These are phyloP conservation scores for Colletotrichum australisinense DNA, from an alignment of 2,329 filamentous ascomycete species.

Conservation along the genomic window DNA sequence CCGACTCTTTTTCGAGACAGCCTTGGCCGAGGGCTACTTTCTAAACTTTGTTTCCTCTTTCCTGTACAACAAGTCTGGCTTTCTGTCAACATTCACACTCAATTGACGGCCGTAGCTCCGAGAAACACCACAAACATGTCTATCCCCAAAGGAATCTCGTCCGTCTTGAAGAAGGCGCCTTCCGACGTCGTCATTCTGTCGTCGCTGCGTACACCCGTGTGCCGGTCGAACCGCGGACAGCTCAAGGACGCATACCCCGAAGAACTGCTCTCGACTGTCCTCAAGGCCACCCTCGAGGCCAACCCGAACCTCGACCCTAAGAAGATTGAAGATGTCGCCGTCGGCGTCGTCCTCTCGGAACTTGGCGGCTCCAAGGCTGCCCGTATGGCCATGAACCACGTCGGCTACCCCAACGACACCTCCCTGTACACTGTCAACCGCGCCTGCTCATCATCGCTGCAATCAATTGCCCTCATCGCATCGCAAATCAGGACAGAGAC, in stretches of 20 bases:
- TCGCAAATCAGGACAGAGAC: conserved; percentile 80
- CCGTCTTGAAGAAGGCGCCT: conserved; percentile 82
- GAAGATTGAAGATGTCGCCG: conserved; percentile 81
- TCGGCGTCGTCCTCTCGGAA: conserved; percentile 91
- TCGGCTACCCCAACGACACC: conserved; percentile 78
- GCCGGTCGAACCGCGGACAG: conserved; percentile 83
- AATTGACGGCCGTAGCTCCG: conserved; percentile 5
- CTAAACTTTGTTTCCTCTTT: not conserved
- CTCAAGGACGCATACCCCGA: conserved; percentile 93
- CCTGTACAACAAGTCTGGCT: conserved; percentile 3
- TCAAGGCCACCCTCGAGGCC: conserved; percentile 75
- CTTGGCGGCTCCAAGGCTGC: conserved; percentile 91
- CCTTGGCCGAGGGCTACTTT: not conserved
- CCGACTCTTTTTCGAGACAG: conserved; percentile 18
- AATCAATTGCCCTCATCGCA: conserved; percentile 80
- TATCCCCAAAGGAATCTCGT: conserved; percentile 74
- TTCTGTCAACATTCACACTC: not conserved
- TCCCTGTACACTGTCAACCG: conserved; percentile 90
- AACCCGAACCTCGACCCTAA: conserved; percentile 79
- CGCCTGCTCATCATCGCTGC: conserved; percentile 83
- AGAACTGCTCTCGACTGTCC: conserved; percentile 79
- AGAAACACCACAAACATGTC: conserved; percentile 51
- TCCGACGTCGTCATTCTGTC: conserved; percentile 90
- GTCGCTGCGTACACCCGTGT: conserved; percentile 88
- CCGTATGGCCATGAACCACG: conserved; percentile 90